Evolutionary conservation across 2,329 filamentous ascomycete genomes (phyloP).

Genomic region (Aspergillus felis): DNA sequence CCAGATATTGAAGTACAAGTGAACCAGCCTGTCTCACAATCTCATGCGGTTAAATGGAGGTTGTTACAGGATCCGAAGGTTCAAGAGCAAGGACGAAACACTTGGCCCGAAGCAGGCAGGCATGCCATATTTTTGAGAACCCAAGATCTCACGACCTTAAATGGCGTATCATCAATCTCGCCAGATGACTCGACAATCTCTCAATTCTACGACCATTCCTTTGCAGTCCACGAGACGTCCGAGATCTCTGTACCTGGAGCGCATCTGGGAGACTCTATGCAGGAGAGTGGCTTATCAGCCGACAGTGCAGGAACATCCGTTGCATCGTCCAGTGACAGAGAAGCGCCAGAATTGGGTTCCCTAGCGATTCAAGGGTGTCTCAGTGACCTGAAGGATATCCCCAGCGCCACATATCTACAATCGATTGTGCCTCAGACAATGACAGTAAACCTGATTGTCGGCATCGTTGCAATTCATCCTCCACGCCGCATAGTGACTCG

Average conservation of each 20-base stretch:
- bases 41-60: slow-evolving; percentile 26
- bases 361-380: slow-evolving; percentile 46
- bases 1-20: slow-evolving; percentile 5
- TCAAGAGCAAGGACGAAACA: slow-evolving; percentile 4
- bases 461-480: slow-evolving; percentile 67
- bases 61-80: slow-evolving; percentile 19
- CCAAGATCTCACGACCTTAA: slow-evolving; percentile 22
- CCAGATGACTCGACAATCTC: slow-evolving; percentile 44
- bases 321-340: slow-evolving; percentile 11
- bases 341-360: slow-evolving; percentile 6
- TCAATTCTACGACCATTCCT: slow-evolving; percentile 74
- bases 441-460: slow-evolving; percentile 76
- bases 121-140: slow-evolving; percentile 29
- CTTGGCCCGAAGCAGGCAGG: neutral
- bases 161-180: slow-evolving; percentile 5
- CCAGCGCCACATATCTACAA: slow-evolving; percentile 60
- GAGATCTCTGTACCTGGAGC: slow-evolving; percentile 22
- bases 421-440: slow-evolving; percentile 74
- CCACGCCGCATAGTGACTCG: slow-evolving; percentile 64
- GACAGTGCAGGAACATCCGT: slow-evolving; percentile 19
- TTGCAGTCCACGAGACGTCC: slow-evolving; percentile 62
- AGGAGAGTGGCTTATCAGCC: slow-evolving; percentile 22
- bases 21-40: slow-evolving; percentile 7
- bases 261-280: slow-evolving; percentile 16
- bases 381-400: slow-evolving; percentile 66